Evolutionary conservation across 108 stramenopile species (phyloP), one percentile per base, ranked within the genome.

Genomic region (Nannochloropsis salina): DNA sequence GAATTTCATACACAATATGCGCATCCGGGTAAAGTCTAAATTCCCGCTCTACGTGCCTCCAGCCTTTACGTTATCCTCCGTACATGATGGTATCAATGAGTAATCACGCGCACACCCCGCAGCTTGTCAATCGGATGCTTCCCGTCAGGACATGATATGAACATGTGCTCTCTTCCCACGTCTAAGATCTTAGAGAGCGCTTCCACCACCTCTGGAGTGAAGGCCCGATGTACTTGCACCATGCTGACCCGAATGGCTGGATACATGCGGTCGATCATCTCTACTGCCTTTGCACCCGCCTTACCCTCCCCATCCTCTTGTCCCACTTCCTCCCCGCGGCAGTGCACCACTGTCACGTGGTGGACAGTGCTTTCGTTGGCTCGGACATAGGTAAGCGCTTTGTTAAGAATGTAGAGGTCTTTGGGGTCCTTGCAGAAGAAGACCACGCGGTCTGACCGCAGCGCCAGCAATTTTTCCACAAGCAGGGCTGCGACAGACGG

Each of bases 321-420:
- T n/a, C 61, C 61, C 31, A 31, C 31, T 74, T 0, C 61, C 61
- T 74, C 61, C 8, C 61, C 61, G 20, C 61, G 61, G 61, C 61
- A 74, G n/a, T 74, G 61, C 61, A 74, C 61, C 20, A 74, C 61
- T n/a, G n/a, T 15, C 20, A 74, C 61, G n/a, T 15, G n/a, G 61
- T 74, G 20, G 4, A 74, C 61, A 15, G 61, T 74, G n/a, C 61
- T 74, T 74, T 93, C 92, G 83, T 93, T 93, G 20, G 85, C 80
- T 44, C 89, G 90, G 51, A 93, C 90, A 84, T 93, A 93, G 10
- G 91, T 84, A 4, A 93, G 80, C 21, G 91, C 91, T 84, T 93
- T 93, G 87, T 93, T 93, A 21, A 91, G 41, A 82, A 91, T 83
- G 85, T 90, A 87, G 44, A 93, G 47, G 85, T 93, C 91, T 80